Conservation (phyloP, 352 stramenopile species). For the Phytophthora litchii region DNA sequence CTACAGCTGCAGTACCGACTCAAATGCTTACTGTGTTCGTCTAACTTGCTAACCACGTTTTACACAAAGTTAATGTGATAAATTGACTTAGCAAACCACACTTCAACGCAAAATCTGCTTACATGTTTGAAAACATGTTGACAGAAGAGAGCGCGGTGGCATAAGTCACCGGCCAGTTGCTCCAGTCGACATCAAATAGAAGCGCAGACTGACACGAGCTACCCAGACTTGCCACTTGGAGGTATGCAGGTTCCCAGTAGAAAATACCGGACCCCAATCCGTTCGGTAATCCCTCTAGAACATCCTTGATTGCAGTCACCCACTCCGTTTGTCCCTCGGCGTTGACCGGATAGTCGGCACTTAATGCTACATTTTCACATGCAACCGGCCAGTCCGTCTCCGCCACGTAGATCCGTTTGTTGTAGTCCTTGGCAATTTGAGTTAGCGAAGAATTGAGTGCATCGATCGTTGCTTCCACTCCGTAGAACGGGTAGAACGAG, state of each 20-base stretch:
- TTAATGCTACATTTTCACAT: constrained; percentile 30
- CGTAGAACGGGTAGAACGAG: constrained; percentile 48
- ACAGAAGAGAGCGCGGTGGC: constrained; percentile 33
- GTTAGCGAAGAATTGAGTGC: constrained; percentile 35
- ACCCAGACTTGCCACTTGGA: constrained; percentile 29
- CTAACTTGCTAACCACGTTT: too few species aligned
- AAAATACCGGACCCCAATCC: constrained; percentile 33
- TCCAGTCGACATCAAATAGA: constrained; percentile 39
- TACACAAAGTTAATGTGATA: too few species aligned
- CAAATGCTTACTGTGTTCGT: too few species aligned
- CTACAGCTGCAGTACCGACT: too few species aligned
- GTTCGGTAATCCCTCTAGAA: constrained; percentile 29
- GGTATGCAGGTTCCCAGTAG: constrained; percentile 42
- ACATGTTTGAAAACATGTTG: constrained; percentile 27
- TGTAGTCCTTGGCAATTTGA: constrained; percentile 34
- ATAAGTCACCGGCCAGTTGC: constrained; percentile 28
- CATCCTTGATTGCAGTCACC: constrained; percentile 31
- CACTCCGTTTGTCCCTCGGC: constrained; percentile 38
- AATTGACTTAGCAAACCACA: too few species aligned
- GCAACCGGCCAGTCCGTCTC: constrained; percentile 39
- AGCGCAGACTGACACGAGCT: constrained; percentile 40
- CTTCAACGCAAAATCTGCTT: neutral
- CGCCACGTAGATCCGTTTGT: constrained; percentile 36
- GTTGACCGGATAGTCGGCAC: constrained; percentile 31
- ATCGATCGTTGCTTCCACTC: constrained; percentile 34